Base-by-base conservation (phyloP, 768 basidiomycete genomes). In the Suillus spraguei region DNA sequence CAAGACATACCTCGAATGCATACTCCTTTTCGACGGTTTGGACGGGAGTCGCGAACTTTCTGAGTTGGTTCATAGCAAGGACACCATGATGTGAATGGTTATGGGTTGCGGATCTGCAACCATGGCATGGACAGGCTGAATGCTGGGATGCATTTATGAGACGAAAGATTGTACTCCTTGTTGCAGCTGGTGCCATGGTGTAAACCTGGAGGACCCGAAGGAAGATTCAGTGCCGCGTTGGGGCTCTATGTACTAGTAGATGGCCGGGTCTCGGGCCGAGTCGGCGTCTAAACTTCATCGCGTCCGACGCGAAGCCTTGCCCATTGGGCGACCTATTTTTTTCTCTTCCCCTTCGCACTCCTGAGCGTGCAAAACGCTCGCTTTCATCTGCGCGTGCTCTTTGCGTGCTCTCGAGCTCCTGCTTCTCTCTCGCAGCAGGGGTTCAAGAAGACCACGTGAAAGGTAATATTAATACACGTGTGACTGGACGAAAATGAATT, bases 11-110 rank as follows among this genome's bases (percentile, higher is more conserved):
- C 84, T 97, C 95, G 71, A 96, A 97, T 0, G 95, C 95, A 72
- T 96, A 96, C 76, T 97, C 95, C 74, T 90, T 94, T 79, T 92
- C 80, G 4, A 87, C 78, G 1, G 74, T 68, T 38, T 90, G 83
- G 6, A 92, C 87, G 41, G 94, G 94, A 0, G 90, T 90, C 14
- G 94, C 94, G 63, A 91, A 85, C 72, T 79, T 87, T 66, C 94
- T 80, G 66, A 92, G 75, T 72, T 91, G 88, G 64, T 78, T 85
- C 59, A 88, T 70, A 36, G 85, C 82, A 52, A 65, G 44, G 10
- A 47, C 62, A 41, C 49, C 64, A 14, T 81, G 79, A 59, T 81
- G 78, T n/a, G 70, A 73, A 62, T 80, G 81, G 52, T 64, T 38
- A 60, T 77, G 80, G 38, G 78, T 75, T 33, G 80, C 71, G 49